Evolutionary conservation across 257 asterid species (phyloP).

Genomic region (Mentha longifolia): DNA sequence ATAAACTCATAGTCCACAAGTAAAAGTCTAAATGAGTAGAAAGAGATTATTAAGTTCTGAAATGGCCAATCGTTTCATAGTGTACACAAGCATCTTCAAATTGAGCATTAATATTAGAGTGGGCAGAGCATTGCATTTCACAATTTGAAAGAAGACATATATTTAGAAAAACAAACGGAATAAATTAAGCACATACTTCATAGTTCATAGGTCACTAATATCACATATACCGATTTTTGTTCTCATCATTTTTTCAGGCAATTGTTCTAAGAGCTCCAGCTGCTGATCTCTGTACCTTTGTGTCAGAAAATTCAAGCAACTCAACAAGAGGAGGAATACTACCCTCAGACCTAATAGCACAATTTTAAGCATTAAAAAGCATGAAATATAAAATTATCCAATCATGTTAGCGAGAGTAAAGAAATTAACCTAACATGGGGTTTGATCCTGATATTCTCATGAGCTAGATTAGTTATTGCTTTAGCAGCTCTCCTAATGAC

Average conservation of each 20-base stretch:
- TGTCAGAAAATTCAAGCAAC: slow-evolving; percentile 81
- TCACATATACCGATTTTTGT: slow-evolving; percentile 94
- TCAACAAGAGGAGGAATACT: slow-evolving; percentile 97
- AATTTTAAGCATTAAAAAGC: neutral
- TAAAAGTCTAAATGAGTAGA: slow-evolving; percentile 13
- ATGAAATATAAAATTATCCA: neutral
- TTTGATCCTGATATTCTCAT: slow-evolving; percentile 91
- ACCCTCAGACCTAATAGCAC: too few relatives aligned
- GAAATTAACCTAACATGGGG: slow-evolving; percentile 75
- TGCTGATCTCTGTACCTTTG: slow-evolving; percentile 98
- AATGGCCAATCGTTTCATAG: slow-evolving; percentile 86
- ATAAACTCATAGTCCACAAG: slow-evolving; percentile 17
- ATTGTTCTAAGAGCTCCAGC: slow-evolving; percentile 97
- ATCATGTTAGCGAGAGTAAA: slow-evolving; percentile 1
- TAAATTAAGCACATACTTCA: slow-evolving; percentile 5
- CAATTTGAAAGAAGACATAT: slow-evolving; percentile 65
- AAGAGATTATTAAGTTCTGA: slow-evolving; percentile 25
- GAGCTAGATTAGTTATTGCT: slow-evolving; percentile 55
- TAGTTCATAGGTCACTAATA: too few relatives aligned
- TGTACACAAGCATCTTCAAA: slow-evolving; percentile 84
- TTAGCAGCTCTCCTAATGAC: slow-evolving; percentile 77
- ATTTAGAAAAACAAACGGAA: slow-evolving; percentile 41
- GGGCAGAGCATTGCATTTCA: slow-evolving; percentile 94
- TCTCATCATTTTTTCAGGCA: slow-evolving; percentile 94
- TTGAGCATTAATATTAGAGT: slow-evolving; percentile 87